A percentile compares a stretch with the other conserved stretches of the same genome.
phyloP scores from a whole-genome alignment of 2,329 filamentous ascomycete species.

The Lecanicillium sp. region DNA sequence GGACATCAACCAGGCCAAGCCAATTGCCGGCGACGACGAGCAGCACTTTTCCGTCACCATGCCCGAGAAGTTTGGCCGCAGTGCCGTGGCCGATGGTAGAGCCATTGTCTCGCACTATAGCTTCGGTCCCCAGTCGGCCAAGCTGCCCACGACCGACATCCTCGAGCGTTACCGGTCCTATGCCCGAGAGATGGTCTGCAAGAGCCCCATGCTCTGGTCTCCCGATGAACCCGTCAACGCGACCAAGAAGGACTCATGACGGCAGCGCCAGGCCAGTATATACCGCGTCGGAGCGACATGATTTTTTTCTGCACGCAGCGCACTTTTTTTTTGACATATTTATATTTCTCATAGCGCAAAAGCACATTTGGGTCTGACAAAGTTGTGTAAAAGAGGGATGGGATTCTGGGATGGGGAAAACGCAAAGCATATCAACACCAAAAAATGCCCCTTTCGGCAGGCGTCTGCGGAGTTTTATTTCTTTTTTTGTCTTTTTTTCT shows the following conservation, averaged over 20 bases:
- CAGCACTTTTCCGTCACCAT: slow-evolving; percentile 37
- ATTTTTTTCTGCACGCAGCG: not conserved
- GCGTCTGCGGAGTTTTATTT: slow-evolving; percentile 3
- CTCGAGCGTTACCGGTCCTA: slow-evolving; percentile 47
- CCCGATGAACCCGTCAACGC: slow-evolving; percentile 15
- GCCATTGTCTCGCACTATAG: slow-evolving; percentile 49
- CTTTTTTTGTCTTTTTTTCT: not conserved
- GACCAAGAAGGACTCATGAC: not conserved
- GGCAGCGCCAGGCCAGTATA: too few relatives aligned
- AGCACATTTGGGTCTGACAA: not conserved
- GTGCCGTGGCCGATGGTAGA: slow-evolving; percentile 46
- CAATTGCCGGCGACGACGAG: slow-evolving; percentile 40
- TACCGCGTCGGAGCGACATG: too few relatives aligned
- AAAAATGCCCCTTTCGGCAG: not conserved
- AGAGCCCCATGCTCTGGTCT: slow-evolving; percentile 25
- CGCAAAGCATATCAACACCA: slow-evolving; percentile 1
- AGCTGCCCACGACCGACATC: slow-evolving; percentile 46
- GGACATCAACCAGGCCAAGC: slow-evolving; percentile 43
- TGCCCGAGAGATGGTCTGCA: slow-evolving; percentile 46
- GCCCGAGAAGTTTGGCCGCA: slow-evolving; percentile 31
- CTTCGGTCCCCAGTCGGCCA: slow-evolving; percentile 33
- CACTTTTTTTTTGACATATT: not conserved
- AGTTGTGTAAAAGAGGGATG: not conserved
- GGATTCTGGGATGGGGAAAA: too few relatives aligned
- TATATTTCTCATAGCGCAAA: slow-evolving; percentile 7